A percentile compares a stretch with the other conserved stretches of the same genome.
Evolutionary conservation across 176 grass and related monocot genomes (phyloP).

Genomic region (maize (Zea mays)): Zm-B73-REFERENCE-NAM-5.0 NC_050105.1:89775001-89775500

Average conservation of each 20-base stretch:
- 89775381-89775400: constrained; percentile 92
- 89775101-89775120: background rate
- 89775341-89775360: constrained; percentile 96
- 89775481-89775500: constrained; percentile 10
- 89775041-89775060: background rate
- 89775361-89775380: constrained; percentile 94
- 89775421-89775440: constrained; percentile 94
- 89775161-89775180: no score
- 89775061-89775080: constrained; percentile 8
- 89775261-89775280: no score
- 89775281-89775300: no score
- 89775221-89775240: no score
- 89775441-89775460: constrained; percentile 99
- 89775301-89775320: no score
- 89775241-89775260: no score
- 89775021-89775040: background rate
- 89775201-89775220: no score
- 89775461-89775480: constrained; percentile 44
- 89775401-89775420: constrained; percentile 93
- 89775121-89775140: no score
- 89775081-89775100: background rate
- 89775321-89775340: constrained; percentile 76
- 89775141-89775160: no score
- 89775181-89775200: no score
- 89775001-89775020: constrained; percentile 9